Evolutionary conservation across 73 alveolate genomes (phyloP).

Genomic region (Breviolum minutum): DNA sequence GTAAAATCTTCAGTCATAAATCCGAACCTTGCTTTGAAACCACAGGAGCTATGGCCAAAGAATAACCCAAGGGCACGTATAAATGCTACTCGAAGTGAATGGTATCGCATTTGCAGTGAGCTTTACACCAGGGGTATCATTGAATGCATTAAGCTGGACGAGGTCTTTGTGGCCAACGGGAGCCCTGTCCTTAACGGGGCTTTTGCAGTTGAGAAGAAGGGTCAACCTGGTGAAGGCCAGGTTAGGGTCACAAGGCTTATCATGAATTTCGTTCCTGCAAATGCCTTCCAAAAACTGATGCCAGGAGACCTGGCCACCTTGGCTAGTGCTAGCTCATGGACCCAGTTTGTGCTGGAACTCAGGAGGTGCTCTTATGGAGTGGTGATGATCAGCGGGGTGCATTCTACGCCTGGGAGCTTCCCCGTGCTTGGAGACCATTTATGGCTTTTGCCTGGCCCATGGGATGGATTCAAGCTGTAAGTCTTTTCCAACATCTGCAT

Average conservation of each 20-base stretch:
- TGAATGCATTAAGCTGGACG: not conserved
- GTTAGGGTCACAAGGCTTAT: not conserved
- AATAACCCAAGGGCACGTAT: not conserved
- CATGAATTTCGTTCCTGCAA: conserved; percentile 14
- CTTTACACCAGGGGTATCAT: not conserved
- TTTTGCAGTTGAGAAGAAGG: conserved; percentile 14
- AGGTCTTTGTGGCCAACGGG: not conserved
- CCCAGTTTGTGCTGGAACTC: not conserved
- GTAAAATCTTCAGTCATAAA: not conserved
- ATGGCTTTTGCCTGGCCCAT: not conserved
- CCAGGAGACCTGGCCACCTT: not conserved
- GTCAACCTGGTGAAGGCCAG: not conserved
- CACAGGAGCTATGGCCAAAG: not conserved
- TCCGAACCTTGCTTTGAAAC: not conserved
- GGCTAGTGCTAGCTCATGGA: not conserved
- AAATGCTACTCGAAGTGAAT: not conserved
- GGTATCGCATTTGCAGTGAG: not conserved
- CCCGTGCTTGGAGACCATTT: not conserved
- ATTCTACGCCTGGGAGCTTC: not conserved
- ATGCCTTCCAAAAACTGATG: not conserved
- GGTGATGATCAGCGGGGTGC: not conserved
- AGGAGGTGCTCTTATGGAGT: not conserved
- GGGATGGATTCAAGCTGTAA: conserved; percentile 4
- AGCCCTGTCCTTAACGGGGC: not conserved
- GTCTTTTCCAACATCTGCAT: not conserved